Conservation (phyloP, 768 basidiomycete genomes). For the Boletus sp. region DNA sequence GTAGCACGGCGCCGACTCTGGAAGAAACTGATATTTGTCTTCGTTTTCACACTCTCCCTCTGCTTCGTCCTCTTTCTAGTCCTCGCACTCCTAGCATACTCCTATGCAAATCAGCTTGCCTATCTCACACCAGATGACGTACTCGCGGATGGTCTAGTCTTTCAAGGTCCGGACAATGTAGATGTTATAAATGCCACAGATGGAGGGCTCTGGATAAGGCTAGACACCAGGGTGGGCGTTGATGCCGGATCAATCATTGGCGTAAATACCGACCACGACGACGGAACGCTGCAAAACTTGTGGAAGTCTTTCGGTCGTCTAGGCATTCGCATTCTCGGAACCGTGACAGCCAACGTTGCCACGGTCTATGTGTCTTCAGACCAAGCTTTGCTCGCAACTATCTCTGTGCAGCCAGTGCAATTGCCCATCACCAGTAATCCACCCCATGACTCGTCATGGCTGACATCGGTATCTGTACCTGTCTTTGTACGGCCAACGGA, state of each 20-base stretch:
- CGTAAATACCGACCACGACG: constrained; percentile 44
- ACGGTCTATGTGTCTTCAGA: constrained; percentile 50
- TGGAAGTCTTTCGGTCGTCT: constrained; percentile 72
- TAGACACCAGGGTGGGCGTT: constrained; percentile 60
- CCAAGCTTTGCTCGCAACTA: constrained; percentile 40
- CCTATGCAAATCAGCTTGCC: constrained; percentile 59
- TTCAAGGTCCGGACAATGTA: constrained; percentile 60
- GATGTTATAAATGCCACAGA: constrained; percentile 63
- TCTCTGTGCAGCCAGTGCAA: constrained; percentile 50
- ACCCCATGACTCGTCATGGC: constrained; percentile 50
- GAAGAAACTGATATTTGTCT: constrained; percentile 44
- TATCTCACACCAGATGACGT: constrained; percentile 56
- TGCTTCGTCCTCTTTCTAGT: constrained; percentile 46
- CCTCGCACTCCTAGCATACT: constrained; percentile 57
- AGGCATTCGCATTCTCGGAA: constrained; percentile 56
- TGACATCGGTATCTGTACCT: constrained; percentile 51
- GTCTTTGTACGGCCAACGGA: constrained; percentile 53
- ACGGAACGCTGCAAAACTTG: constrained; percentile 44
- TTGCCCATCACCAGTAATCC: constrained; percentile 47
- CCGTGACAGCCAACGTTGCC: constrained; percentile 54
- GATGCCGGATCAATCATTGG: constrained; percentile 64
- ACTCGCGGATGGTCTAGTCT: constrained; percentile 50
- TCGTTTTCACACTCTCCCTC: constrained; percentile 53
- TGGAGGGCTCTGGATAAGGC: constrained; percentile 57
- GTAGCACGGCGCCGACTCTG: constrained; percentile 29